These are phyloP conservation scores for Cordyceps cicadae DNA, from an alignment of 2,329 filamentous ascomycete species.

Conservation along the genomic window DNA sequence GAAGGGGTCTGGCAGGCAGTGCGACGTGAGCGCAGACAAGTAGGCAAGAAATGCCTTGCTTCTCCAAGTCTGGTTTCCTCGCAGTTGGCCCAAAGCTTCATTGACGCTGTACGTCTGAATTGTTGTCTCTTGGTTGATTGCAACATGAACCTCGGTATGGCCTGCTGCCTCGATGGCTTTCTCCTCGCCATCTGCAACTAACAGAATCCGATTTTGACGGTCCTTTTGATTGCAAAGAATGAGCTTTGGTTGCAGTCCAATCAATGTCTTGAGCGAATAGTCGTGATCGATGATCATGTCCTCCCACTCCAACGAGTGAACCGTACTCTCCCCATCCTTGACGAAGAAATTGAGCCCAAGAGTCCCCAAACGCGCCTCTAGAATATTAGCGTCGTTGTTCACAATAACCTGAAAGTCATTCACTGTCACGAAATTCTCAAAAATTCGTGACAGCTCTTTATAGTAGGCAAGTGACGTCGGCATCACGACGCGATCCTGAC, in stretches of 20 bases:
- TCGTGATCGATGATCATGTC: background rate
- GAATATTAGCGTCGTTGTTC: background rate
- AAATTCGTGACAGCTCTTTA: background rate
- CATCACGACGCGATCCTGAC: background rate
- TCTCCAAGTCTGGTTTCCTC: conserved; percentile 39
- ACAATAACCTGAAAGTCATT: background rate
- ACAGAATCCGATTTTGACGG: background rate
- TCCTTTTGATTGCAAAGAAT: background rate
- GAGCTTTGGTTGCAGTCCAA: background rate
- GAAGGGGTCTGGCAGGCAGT: conserved; percentile 39
- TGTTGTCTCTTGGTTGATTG: background rate
- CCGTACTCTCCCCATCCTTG: background rate
- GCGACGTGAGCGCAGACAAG: conserved; percentile 45
- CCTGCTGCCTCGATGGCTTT: accelerated
- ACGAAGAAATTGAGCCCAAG: background rate
- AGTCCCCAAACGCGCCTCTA: background rate
- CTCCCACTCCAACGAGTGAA: background rate
- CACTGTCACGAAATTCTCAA: background rate
- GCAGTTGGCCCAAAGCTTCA: conserved; percentile 20
- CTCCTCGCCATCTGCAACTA: background rate
- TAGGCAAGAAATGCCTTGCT: conserved; percentile 42
- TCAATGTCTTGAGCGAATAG: background rate
- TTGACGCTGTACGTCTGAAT: background rate
- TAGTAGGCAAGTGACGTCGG: background rate
- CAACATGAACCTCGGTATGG: background rate